Evolutionary conservation across 495 filamentous ascomycete species (phyloP).

Genomic region (Friedmanniomyces simplex): DNA sequence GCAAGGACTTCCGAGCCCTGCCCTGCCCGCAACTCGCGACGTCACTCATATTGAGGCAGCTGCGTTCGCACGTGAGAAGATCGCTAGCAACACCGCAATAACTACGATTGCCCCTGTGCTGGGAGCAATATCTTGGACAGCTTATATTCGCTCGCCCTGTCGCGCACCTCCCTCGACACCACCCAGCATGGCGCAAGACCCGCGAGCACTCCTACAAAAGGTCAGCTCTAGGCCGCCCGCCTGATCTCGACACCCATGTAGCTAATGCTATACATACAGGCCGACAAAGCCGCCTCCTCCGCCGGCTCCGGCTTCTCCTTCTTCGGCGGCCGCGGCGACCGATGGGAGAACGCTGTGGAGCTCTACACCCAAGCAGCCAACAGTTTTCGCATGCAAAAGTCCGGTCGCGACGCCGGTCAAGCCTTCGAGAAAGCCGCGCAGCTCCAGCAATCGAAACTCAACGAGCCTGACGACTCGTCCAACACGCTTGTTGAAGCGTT

Average conservation of each 20-base stretch:
- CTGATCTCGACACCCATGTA: not conserved
- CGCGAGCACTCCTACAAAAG: constrained; percentile 27
- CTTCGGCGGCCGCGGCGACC: constrained; percentile 25
- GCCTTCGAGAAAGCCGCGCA: constrained; percentile 69
- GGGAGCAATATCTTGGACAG: not conserved
- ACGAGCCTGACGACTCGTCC: constrained; percentile 81
- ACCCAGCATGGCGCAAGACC: constrained; percentile 26
- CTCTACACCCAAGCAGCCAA: constrained; percentile 31
- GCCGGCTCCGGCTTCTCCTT: constrained; percentile 25
- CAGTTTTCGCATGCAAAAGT: constrained; percentile 26
- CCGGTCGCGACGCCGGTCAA: constrained; percentile 54
- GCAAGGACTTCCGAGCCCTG: not conserved
- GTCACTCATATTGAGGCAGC: not conserved
- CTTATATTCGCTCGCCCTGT: not conserved
- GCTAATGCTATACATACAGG: constrained; percentile 11
- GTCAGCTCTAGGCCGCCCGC: constrained; percentile 5
- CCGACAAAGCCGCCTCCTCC: constrained; percentile 23
- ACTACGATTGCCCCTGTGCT: not conserved
- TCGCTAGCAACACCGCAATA: not conserved
- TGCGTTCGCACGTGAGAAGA: not conserved
- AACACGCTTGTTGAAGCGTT: constrained; percentile 69
- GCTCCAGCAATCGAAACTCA: constrained; percentile 64
- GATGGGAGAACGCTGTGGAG: constrained; percentile 26
- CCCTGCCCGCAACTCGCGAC: not conserved
- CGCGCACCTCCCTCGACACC: not conserved